Evolutionary conservation across 192 early-diverging fungal genomes (phyloP), one percentile per base, ranked within the genome.

Genomic region (Kickxella alabastrina): DNA sequence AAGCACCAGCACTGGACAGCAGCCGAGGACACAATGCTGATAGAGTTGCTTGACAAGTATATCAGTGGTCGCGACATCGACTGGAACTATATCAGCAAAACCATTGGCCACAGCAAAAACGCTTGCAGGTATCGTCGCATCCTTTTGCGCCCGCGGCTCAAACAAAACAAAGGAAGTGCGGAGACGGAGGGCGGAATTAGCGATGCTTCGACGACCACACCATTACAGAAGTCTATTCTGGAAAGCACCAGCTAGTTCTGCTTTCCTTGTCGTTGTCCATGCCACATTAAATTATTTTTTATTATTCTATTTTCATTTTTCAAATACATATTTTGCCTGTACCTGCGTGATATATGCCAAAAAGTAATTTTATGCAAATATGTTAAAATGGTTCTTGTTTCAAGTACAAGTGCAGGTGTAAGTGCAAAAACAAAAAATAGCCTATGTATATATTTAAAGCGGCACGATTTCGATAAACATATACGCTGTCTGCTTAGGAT

Each of bases 401-500:
- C n/a, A 3, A 2, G 39, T 6, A 13, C 6, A 34, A 34, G 32
- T 25, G 57, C 34, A 29, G 34, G 19, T n/a, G 41, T 28, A 17
- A 43, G 10, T 25, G 27, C n/a, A n/a, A n/a, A n/a, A n/a, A n/a
- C n/a, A n/a, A n/a, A n/a, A n/a, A n/a, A n/a, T n/a, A n/a, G n/a
- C n/a, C n/a, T n/a, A n/a, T n/a, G n/a, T n/a, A n/a, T n/a, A n/a
- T n/a, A n/a, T n/a, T n/a, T n/a, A n/a, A 19, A 77, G 32, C 2
- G 60, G 53, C 21, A 69, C 54, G 26, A 79, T 54, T 26, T 79
- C 77, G 17, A 79, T 65, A 59, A 69, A 79, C 65, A 79, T 66
- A 32, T 59, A 79, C n/a, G 77, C 77, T 15, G 77, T 79, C 43
- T 70, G 65, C 43, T 59, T 43, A n/a, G 70, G 77, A 25, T 79